Evolutionary conservation across 371 early-diverging fungal species (phyloP), one percentile per base, ranked within the genome.

Genomic region (Syncephalastrum monosporum): DNA sequence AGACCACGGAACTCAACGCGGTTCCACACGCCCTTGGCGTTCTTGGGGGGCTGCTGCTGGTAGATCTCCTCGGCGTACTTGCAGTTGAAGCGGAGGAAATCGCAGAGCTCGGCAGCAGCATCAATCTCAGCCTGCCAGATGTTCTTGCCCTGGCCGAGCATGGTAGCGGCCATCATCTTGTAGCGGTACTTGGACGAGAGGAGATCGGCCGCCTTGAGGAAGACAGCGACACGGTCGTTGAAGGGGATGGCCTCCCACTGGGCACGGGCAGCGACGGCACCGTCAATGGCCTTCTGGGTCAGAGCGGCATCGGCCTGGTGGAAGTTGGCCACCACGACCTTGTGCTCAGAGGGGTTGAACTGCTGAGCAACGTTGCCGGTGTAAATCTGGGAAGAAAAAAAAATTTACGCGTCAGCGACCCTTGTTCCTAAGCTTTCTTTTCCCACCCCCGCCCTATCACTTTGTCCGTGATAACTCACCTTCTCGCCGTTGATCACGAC

Each of bases 111-210:
- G 27, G 95, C 94, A 38, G 93, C 94, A 24, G 94, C 84, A 70
- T 97, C 99, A 65, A 98, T 98, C 78, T 97, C 99, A 10, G 99
- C 99, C 81, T 98, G 98, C 96, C 97, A 98, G 65, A 88, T 90
- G 77, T 96, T 98, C 83, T 98, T 98, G 50, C 96, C 96, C 79
- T 98, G 99, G 53, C 99, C 99, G 38, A 98, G 78, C 96, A 98
- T 97, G 51, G 99, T 95, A 42, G 98, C 95, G 15, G 99, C 99
- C 89, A 96, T 86, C 49, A 94, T 61, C 82, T 92, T 84, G 82
- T 92, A 94, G 69, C 89, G 80, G 82, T 97, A 96, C 74, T 97
- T 97, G 65, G 67, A 71, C 38, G 95, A 66, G 14, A 96, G 77
- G 53, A 97, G 79, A 68, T 98, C 98, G 57, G 99, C 98, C 19